These are phyloP conservation scores for Knufia fluminis DNA, from an alignment of 2,329 filamentous ascomycete species.

Conservation along the genomic window DNA sequence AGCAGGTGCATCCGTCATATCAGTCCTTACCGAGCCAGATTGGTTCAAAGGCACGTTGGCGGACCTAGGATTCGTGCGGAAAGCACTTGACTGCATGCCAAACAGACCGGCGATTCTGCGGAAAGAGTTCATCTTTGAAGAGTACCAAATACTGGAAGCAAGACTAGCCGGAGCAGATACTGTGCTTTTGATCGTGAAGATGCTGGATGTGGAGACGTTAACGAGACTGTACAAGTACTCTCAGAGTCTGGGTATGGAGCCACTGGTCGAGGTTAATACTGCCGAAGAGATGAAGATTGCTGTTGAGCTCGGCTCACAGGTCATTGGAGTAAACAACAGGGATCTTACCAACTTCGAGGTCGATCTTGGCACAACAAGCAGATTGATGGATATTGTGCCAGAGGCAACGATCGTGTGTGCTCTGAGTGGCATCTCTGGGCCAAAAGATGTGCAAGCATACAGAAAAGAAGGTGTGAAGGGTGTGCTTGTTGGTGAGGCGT, in stretches of 20 bases:
- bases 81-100: conserved; percentile 81
- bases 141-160: conserved; percentile 95
- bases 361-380: conserved; percentile 82
- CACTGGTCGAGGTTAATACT: conserved; percentile 92
- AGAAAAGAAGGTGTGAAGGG: conserved; percentile 84
- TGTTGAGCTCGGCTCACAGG: conserved; percentile 74
- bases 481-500: conserved; percentile 85
- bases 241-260: conserved; percentile 86
- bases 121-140: conserved; percentile 96
- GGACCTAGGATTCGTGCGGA: conserved; percentile 76
- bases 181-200: conserved; percentile 93
- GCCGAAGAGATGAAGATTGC: conserved; percentile 86
- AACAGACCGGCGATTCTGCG: conserved; percentile 85
- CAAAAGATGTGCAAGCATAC: conserved; percentile 81
- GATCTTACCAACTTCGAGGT: conserved; percentile 96
- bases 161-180: conserved; percentile 89
- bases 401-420: conserved; percentile 83
- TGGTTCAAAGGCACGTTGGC: conserved; percentile 99
- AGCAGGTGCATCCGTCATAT: conserved; percentile 92
- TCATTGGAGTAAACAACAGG: conserved; percentile 95
- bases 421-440: conserved; percentile 82
- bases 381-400: conserved; percentile 77
- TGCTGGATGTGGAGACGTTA: conserved; percentile 70
- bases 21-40: conserved; percentile 94
- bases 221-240: conserved; percentile 81